A percentile compares a stretch with the other conserved stretches of the same genome.
These are phyloP conservation scores for Microstroma glucosiphilum DNA, from an alignment of 1,284 basidiomycete genomes.

Conservation along the genomic window DNA sequence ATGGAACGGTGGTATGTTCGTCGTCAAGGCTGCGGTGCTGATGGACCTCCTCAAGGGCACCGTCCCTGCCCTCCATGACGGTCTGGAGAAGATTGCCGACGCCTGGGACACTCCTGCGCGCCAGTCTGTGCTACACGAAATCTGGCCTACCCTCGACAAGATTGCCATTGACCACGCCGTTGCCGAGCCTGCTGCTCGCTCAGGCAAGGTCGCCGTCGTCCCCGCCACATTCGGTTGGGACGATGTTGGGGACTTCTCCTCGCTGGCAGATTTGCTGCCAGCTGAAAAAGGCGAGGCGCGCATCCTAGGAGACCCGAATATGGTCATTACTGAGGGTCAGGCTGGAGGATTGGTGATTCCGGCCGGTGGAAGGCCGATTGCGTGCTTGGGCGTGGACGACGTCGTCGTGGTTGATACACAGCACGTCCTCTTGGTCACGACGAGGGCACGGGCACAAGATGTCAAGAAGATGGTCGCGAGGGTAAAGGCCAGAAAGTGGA, in stretches of 20 bases:
- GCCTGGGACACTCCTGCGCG: slow-evolving; percentile 40
- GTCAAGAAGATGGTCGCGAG: slow-evolving; percentile 50
- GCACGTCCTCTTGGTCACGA: slow-evolving; percentile 47
- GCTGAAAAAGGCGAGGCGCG: slow-evolving; percentile 49
- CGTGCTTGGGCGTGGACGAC: slow-evolving; percentile 49
- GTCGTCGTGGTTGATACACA: slow-evolving; percentile 50
- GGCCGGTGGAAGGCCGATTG: slow-evolving; percentile 24
- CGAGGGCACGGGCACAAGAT: slow-evolving; percentile 46
- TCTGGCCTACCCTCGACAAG: slow-evolving; percentile 47
- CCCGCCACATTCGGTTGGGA: slow-evolving; percentile 51
- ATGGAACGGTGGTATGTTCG: slow-evolving; percentile 52
- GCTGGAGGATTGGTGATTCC: slow-evolving; percentile 45
- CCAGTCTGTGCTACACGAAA: slow-evolving; percentile 24
- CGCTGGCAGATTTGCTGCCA: slow-evolving; percentile 46
- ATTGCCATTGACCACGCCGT: slow-evolving; percentile 51
- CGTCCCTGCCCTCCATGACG: slow-evolving; percentile 42
- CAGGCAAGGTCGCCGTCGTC: slow-evolving; percentile 47
- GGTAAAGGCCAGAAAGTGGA: slow-evolving; percentile 23
- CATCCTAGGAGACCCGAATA: slow-evolving; percentile 39
- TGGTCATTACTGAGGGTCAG: slow-evolving; percentile 47
- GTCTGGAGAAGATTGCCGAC: slow-evolving; percentile 38
- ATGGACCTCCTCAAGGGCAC: slow-evolving; percentile 35
- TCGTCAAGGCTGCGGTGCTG: slow-evolving; percentile 45
- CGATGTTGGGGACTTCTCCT: slow-evolving; percentile 49
- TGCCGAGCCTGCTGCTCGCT: slow-evolving; percentile 46